phyloP scores from a whole-genome alignment of 768 basidiomycete genomes.

The Phylloporus arenicola region DNA sequence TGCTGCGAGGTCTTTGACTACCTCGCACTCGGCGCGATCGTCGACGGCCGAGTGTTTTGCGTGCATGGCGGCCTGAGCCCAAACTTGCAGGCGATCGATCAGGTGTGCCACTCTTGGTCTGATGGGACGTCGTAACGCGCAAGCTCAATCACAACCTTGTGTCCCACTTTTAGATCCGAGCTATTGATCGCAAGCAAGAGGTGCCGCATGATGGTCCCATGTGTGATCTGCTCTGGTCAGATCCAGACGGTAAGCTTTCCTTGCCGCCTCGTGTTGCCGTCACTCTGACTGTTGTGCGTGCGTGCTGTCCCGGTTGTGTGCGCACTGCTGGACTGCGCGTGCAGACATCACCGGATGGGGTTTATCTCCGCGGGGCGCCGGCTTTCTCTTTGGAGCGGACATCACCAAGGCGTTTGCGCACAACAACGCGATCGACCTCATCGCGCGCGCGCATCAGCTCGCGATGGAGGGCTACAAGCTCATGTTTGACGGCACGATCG shows the following conservation, averaged over 20 bases:
- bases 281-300: background rate
- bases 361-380: slow-evolving; percentile 94
- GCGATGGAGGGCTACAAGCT: slow-evolving; percentile 97
- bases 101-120: slow-evolving; percentile 45
- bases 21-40: slow-evolving; percentile 87
- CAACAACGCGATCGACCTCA: slow-evolving; percentile 87
- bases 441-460: slow-evolving; percentile 95
- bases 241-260: slow-evolving; percentile 75
- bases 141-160: slow-evolving; percentile 21
- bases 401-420: slow-evolving; percentile 88
- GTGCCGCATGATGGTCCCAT: slow-evolving; percentile 98
- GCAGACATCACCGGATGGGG: slow-evolving; percentile 92
- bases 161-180: slow-evolving; percentile 61
- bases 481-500: slow-evolving; percentile 93
- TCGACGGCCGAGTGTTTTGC: slow-evolving; percentile 96
- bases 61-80: slow-evolving; percentile 97
- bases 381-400: slow-evolving; percentile 90
- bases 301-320: background rate
- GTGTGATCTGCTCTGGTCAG: slow-evolving; percentile 99
- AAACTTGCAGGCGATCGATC: slow-evolving; percentile 78
- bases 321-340: background rate
- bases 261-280: slow-evolving; percentile 3
- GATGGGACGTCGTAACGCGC: background rate
- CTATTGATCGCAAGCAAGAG: slow-evolving; percentile 94
- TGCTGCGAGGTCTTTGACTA: slow-evolving; percentile 99